These are phyloP conservation scores for Amesomyces nigricolor DNA, from an alignment of 2,329 filamentous ascomycete genomes.

Conservation along the genomic window DNA sequence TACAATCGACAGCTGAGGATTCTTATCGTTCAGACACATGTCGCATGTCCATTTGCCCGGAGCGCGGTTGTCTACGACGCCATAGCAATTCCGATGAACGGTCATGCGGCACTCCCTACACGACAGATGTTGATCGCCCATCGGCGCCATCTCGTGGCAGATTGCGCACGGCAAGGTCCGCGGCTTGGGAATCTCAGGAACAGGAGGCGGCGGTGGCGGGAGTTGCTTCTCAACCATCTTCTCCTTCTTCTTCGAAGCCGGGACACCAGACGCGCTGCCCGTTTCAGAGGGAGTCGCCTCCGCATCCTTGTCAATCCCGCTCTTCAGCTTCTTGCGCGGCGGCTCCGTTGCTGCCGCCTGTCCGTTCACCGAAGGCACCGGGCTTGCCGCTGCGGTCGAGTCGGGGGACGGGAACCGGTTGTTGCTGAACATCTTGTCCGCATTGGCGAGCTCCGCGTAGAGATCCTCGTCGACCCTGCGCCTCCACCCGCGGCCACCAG, in stretches of 20 bases:
- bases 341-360: constrained; percentile 41
- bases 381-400: constrained; percentile 31
- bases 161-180: constrained; percentile 78
- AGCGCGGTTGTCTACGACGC: constrained; percentile 64
- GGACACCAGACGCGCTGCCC: constrained; percentile 35
- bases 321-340: constrained; percentile 61
- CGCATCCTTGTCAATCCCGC: constrained; percentile 45
- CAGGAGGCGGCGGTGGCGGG: constrained; percentile 53
- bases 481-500: constrained; percentile 78
- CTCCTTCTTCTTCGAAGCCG: constrained; percentile 54
- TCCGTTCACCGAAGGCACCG: constrained; percentile 25
- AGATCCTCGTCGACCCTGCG: constrained; percentile 88
- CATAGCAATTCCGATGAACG: constrained; percentile 89
- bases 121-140: constrained; percentile 65
- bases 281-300: constrained; percentile 44
- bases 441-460: constrained; percentile 63
- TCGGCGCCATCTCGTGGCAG: constrained; percentile 68
- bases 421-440: constrained; percentile 54
- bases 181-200: constrained; percentile 72
- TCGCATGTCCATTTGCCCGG: constrained; percentile 88
- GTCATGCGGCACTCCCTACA: constrained; percentile 87
- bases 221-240: constrained; percentile 46
- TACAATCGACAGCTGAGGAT: constrained; percentile 85
- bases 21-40: constrained; percentile 91
- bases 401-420: constrained; percentile 37